phyloP scores from a whole-genome alignment of 805 yeast species.

The Kregervanrija pseudodelftensis region DNA sequence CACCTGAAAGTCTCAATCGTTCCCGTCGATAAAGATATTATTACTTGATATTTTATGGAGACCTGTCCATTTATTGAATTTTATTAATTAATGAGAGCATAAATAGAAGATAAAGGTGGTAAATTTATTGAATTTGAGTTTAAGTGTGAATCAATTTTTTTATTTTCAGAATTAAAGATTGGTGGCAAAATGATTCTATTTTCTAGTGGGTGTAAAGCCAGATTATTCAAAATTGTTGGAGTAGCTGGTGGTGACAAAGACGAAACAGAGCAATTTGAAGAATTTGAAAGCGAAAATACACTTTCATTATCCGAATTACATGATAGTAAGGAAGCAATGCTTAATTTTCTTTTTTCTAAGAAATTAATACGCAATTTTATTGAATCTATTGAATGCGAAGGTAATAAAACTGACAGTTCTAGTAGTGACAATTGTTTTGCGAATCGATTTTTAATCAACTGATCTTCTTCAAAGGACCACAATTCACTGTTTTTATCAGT shows the following conservation, averaged over 20 bases:
- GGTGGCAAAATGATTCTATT: too few species aligned
- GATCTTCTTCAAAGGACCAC: conserved; percentile 68
- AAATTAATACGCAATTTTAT: conserved; percentile 55
- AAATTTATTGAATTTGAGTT: too few species aligned
- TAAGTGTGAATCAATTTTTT: too few species aligned
- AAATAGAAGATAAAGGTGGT: too few species aligned
- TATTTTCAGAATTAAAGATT: too few species aligned
- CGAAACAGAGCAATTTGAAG: conserved; percentile 2
- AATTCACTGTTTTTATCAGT: too few species aligned
- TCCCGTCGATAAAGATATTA: too few species aligned
- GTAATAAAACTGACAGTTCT: conserved; percentile 67
- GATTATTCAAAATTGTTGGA: neutral
- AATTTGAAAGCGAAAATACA: neutral
- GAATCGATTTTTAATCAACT: conserved; percentile 46
- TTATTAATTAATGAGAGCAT: too few species aligned
- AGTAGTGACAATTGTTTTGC: conserved; percentile 57
- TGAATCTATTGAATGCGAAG: conserved; percentile 67
- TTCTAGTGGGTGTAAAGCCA: neutral
- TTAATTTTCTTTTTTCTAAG: conserved; percentile 24
- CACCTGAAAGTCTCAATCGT: too few species aligned
- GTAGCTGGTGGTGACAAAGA: neutral
- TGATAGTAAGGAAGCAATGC: conserved; percentile 9
- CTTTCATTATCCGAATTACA: neutral
- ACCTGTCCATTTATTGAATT: too few species aligned
- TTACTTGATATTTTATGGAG: too few species aligned